Evolutionary conservation across 306 rosid genomes (phyloP).

Genomic region (Vicia sativa): DNA sequence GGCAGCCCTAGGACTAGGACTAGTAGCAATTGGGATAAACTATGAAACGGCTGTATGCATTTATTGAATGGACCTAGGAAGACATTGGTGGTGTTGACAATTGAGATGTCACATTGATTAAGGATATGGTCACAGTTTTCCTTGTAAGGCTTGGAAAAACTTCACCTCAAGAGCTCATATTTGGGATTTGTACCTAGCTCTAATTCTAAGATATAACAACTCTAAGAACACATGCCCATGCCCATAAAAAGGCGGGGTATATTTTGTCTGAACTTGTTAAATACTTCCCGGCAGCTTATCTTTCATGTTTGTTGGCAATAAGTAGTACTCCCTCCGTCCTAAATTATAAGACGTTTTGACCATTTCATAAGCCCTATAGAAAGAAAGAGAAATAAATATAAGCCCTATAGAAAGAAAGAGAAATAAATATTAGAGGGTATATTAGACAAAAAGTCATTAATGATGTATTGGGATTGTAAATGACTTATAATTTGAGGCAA

Average conservation of each 20-base stretch:
- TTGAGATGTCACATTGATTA: slow-evolving; percentile 3
- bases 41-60: slow-evolving; percentile 14
- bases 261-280: slow-evolving; percentile 12
- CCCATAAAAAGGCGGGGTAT: slow-evolving; percentile 16
- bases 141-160: neutral
- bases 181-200: neutral
- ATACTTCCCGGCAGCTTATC: slow-evolving; percentile 4
- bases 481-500: too few species aligned
- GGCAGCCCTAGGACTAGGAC: too few species aligned
- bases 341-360: too few species aligned
- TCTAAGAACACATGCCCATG: slow-evolving; percentile 16
- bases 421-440: too few species aligned
- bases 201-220: neutral
- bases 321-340: neutral
- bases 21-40: slow-evolving; percentile 6
- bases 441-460: too few species aligned
- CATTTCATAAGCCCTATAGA: neutral
- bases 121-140: neutral
- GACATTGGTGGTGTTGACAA: slow-evolving; percentile 3
- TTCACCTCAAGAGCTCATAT: neutral
- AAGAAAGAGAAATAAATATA: too few species aligned
- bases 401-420: too few species aligned
- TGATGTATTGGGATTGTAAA: too few species aligned
- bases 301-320: slow-evolving; percentile 28
- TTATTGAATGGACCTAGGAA: neutral